Conservation (phyloP, 2,329 filamentous ascomycete genomes). For the Fusarium temperatum region DNA sequence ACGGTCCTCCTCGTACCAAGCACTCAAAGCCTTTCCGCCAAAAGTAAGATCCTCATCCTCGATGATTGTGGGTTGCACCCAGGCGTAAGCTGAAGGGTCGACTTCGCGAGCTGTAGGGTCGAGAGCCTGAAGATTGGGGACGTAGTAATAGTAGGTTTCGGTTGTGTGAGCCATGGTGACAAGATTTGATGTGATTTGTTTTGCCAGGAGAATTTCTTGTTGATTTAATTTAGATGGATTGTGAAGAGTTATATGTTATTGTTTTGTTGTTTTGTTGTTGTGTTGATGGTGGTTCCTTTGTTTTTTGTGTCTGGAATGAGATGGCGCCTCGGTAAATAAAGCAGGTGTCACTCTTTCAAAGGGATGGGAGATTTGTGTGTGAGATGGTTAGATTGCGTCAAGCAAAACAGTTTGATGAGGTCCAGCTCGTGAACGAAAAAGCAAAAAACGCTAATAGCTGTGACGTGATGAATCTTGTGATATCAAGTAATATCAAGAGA, state of each 20-base stretch:
- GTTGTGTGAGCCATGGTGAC: conserved; percentile 36
- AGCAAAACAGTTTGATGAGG: conserved; percentile 31
- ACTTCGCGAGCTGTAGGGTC: conserved; percentile 48
- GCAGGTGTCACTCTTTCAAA: conserved; percentile 13
- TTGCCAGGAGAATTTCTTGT: background rate
- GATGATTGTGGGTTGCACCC: conserved; percentile 65
- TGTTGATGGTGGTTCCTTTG: conserved; percentile 12
- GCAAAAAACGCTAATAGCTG: conserved; percentile 2
- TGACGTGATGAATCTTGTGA: background rate
- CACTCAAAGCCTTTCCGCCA: conserved; percentile 66
- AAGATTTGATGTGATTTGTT: background rate
- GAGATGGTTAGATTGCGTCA: conserved; percentile 29
- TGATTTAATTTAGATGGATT: background rate
- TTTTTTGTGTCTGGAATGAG: conserved; percentile 26
- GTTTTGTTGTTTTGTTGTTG: conserved; percentile 9
- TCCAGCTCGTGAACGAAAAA: conserved; percentile 26
- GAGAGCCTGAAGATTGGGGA: conserved; percentile 47
- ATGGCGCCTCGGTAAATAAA: conserved; percentile 33
- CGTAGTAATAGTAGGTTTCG: conserved; percentile 46
- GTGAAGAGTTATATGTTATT: conserved; percentile 8
- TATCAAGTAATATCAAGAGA: background rate
- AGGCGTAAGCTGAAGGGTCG: conserved; percentile 49
- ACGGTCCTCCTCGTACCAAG: conserved; percentile 69
- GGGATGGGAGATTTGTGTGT: background rate
- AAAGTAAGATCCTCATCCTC: conserved; percentile 70